Evolutionary conservation across 2,329 filamentous ascomycete species (phyloP).

Genomic region (Raffaelea arxii): DNA sequence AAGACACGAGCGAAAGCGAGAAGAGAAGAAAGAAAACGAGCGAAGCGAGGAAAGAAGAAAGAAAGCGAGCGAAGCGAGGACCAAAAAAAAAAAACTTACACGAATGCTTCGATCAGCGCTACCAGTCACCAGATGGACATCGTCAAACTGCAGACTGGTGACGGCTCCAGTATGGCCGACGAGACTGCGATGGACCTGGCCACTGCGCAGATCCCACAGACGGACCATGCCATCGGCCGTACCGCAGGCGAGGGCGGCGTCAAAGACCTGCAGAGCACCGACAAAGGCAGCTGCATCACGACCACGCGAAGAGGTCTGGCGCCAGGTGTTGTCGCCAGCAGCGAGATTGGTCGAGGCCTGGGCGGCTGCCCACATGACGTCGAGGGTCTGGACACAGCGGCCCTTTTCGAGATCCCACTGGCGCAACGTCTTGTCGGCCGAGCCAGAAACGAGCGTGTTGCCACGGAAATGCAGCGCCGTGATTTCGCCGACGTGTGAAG

Average conservation of each 20-base stretch:
- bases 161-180: constrained; percentile 94
- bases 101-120: constrained; percentile 87
- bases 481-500: constrained; percentile 87
- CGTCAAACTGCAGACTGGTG: constrained; percentile 91
- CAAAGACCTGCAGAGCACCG: constrained; percentile 88
- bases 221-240: constrained; percentile 97
- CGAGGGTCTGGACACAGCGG: constrained; percentile 93
- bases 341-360: constrained; percentile 67
- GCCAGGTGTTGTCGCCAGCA: constrained; percentile 53
- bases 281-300: constrained; percentile 89
- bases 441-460: constrained; percentile 86
- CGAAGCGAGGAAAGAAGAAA: background rate
- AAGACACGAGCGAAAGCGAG: background rate
- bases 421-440: constrained; percentile 90
- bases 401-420: constrained; percentile 98
- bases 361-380: constrained; percentile 95
- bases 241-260: constrained; percentile 88
- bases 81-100: constrained; percentile 48
- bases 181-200: constrained; percentile 91
- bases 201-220: constrained; percentile 91
- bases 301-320: constrained; percentile 56
- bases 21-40: background rate
- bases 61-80: background rate
- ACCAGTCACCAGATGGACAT: constrained; percentile 87
- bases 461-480: constrained; percentile 87